Evolutionary conservation across 2,329 filamentous ascomycete species (phyloP).

Genomic region (Orbilia blumenaviensis): DNA sequence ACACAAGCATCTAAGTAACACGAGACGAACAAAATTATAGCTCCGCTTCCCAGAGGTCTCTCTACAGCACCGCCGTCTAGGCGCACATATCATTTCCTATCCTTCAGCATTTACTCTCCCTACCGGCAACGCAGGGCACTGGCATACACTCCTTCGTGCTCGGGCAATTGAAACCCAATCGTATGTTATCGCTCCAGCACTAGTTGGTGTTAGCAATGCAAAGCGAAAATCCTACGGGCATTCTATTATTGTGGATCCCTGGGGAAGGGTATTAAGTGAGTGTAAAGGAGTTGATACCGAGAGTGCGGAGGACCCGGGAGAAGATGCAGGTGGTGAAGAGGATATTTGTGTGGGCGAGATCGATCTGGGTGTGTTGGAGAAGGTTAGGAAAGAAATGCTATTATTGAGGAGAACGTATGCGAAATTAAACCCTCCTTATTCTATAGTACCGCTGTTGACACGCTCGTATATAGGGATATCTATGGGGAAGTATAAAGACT

Average conservation of each 20-base stretch:
- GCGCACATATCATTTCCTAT: conserved; percentile 81
- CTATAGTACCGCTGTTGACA: not conserved
- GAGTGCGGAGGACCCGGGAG: conserved; percentile 43
- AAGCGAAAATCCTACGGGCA: conserved; percentile 85
- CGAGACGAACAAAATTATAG: conserved; percentile 58
- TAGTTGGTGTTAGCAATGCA: conserved; percentile 77
- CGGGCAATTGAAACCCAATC: conserved; percentile 88
- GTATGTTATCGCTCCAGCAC: conserved; percentile 86
- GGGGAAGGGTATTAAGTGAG: conserved; percentile 78
- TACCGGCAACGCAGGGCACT: conserved; percentile 80
- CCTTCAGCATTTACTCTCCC: conserved; percentile 90
- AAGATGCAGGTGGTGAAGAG: conserved; percentile 59
- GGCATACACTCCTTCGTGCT: conserved; percentile 79
- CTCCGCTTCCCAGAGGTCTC: conserved; percentile 82
- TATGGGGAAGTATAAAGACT: conserved; percentile 62
- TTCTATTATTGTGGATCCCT: conserved; percentile 85
- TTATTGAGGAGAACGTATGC: conserved; percentile 66
- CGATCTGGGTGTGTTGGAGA: conserved; percentile 64
- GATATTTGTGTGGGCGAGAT: conserved; percentile 69
- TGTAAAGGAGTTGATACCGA: conserved; percentile 64
- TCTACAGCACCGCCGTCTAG: conserved; percentile 71
- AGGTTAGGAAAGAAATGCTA: conserved; percentile 68
- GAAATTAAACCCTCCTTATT: not conserved
- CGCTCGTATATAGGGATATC: conserved; percentile 59
- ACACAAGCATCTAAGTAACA: not conserved